phyloP scores from a whole-genome alignment of 2,329 filamentous ascomycete species.

The Arthrobotrys conoides region DNA sequence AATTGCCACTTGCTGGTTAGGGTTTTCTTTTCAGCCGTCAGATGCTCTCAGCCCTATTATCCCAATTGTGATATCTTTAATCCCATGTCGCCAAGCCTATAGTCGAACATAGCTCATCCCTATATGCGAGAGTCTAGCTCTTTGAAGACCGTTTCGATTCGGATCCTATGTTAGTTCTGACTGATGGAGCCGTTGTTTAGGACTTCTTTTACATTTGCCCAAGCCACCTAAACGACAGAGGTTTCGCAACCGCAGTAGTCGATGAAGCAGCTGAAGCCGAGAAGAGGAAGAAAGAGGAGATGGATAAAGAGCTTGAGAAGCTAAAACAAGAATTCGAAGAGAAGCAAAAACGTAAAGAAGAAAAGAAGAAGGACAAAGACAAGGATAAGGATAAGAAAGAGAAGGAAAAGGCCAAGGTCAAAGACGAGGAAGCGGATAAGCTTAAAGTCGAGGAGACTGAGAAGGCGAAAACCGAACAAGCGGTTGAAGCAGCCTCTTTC shows the following conservation, averaged over 20 bases:
- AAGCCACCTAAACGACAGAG: slow-evolving; percentile 83
- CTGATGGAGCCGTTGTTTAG: slow-evolving; percentile 66
- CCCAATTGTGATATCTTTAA: slow-evolving; percentile 29
- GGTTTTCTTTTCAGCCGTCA: slow-evolving; percentile 28
- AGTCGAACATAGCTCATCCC: slow-evolving; percentile 30
- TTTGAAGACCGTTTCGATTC: slow-evolving; percentile 35
- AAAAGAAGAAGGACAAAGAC: slow-evolving; percentile 74
- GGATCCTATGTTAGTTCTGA: slow-evolving; percentile 29
- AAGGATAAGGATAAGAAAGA: slow-evolving; percentile 75
- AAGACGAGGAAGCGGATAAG: slow-evolving; percentile 68
- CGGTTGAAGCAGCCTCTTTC: slow-evolving; percentile 66
- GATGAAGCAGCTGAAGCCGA: slow-evolving; percentile 77
- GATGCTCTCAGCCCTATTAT: slow-evolving; percentile 54
- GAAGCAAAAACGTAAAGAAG: slow-evolving; percentile 74
- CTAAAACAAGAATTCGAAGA: slow-evolving; percentile 81
- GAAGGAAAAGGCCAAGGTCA: slow-evolving; percentile 70
- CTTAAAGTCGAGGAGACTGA: slow-evolving; percentile 68
- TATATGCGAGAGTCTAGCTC: slow-evolving; percentile 36
- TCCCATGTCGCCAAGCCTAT: slow-evolving; percentile 38
- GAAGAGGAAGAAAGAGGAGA: slow-evolving; percentile 74
- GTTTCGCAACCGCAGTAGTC: slow-evolving; percentile 78
- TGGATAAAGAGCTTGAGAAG: slow-evolving; percentile 76
- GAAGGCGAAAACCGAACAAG: slow-evolving; percentile 68
- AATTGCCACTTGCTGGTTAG: slow-evolving; percentile 7
- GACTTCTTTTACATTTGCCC: slow-evolving; percentile 95